A percentile compares a stretch with the other conserved stretches of the same genome.
Conservation (phyloP, 2,329 filamentous ascomycete genomes). For the Fusarium paranaense region DNA sequence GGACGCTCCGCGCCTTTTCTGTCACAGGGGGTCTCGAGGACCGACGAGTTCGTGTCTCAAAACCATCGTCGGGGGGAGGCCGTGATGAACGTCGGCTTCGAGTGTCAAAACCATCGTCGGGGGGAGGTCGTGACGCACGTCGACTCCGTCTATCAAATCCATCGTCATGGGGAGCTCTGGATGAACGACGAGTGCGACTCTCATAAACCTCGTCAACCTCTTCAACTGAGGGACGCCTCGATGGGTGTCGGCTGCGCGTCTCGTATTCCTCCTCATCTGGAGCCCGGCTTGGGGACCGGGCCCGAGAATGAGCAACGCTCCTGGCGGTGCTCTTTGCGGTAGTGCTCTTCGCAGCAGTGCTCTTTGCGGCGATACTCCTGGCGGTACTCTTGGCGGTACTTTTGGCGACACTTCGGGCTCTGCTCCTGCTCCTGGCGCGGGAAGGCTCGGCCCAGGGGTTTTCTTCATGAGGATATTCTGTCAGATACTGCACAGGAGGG, state of each 20-base stretch:
- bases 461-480: constrained; percentile 37
- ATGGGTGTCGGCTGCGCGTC: constrained; percentile 53
- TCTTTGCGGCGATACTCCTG: constrained; percentile 24
- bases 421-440: constrained; percentile 34
- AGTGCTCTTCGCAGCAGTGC: constrained; percentile 26
- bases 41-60: constrained; percentile 55
- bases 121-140: constrained; percentile 28
- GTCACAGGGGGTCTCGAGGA: constrained; percentile 51
- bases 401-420: constrained; percentile 31
- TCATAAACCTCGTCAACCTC: constrained; percentile 32
- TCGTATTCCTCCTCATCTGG: constrained; percentile 48
- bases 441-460: constrained; percentile 25
- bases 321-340: constrained; percentile 35
- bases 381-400: constrained; percentile 32
- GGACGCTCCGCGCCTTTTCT: constrained; percentile 44
- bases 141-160: constrained; percentile 32
- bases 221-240: constrained; percentile 48
- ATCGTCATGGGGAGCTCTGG: constrained; percentile 25
- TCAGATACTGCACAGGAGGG: constrained; percentile 40
- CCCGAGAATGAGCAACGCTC: constrained; percentile 36
- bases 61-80: constrained; percentile 44
- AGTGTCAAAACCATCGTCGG: constrained; percentile 49
- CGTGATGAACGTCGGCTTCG: constrained; percentile 56
- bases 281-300: constrained; percentile 44
- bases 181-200: constrained; percentile 38